phyloP scores from a whole-genome alignment of 177 flowering plant genomes.

The Vitis hybrid region DNA sequence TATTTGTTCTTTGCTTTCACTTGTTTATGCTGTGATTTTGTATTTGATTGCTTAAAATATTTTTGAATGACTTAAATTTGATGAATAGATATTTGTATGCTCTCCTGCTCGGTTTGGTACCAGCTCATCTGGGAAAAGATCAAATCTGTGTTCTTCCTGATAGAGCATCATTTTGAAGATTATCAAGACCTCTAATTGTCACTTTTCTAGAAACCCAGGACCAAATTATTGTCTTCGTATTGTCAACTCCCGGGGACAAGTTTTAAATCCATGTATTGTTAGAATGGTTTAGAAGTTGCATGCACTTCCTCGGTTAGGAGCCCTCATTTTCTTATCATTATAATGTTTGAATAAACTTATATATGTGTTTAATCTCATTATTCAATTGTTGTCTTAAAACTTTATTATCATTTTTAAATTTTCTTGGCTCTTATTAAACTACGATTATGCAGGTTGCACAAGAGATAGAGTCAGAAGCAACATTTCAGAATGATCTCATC shows the following conservation, averaged over 20 bases:
- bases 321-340: neutral
- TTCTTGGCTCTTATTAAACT: slow-evolving; percentile 6
- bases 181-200: no score
- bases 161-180: no score
- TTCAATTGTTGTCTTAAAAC: neutral
- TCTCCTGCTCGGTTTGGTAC: no score
- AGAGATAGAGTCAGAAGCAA: slow-evolving; percentile 80
- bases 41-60: neutral
- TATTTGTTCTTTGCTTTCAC: neutral
- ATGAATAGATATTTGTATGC: no score
- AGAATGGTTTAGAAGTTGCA: no score
- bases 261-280: no score
- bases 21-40: neutral
- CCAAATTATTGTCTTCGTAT: no score
- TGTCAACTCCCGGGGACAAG: no score
- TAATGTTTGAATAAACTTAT: neutral
- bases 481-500: slow-evolving; percentile 74
- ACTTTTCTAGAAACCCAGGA: no score
- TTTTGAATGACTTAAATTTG: neutral
- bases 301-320: no score
- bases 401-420: neutral
- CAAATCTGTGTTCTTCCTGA: no score
- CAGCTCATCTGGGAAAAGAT: no score
- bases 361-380: neutral
- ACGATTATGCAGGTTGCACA: slow-evolving; percentile 74